Percentiles rank a stretch among this genome's conserved stretches.
phyloP scores from a whole-genome alignment of 805 yeast genomes.

The Suhomyces xylopsoci region DNA sequence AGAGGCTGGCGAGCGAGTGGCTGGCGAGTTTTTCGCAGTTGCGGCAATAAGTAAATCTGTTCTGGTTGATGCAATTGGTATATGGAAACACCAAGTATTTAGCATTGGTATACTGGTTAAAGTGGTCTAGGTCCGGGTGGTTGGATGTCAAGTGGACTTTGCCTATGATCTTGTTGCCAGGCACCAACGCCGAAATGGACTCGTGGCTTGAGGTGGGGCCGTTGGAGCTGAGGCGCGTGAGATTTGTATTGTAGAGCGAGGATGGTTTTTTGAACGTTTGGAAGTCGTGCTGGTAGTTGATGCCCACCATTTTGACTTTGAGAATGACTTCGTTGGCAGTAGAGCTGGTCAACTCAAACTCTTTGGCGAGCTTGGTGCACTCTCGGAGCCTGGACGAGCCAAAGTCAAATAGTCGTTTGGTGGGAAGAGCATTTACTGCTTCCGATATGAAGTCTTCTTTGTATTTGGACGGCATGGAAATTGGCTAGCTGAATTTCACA shows the following conservation, averaged over 20 bases:
- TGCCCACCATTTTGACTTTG: constrained; percentile 26
- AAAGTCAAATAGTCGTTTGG: constrained; percentile 25
- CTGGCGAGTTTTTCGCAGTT: constrained; percentile 14
- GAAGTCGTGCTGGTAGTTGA: constrained; percentile 28
- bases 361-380: constrained; percentile 23
- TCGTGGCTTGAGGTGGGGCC: neutral
- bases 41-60: constrained; percentile 11
- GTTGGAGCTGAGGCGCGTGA: neutral
- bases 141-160: constrained; percentile 15
- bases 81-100: constrained; percentile 34
- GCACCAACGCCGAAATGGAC: constrained; percentile 21
- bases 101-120: constrained; percentile 4
- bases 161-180: constrained; percentile 34
- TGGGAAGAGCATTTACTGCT: constrained; percentile 15
- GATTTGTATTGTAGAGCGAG: neutral
- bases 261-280: constrained; percentile 9
- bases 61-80: constrained; percentile 30
- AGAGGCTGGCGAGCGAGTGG: neutral
- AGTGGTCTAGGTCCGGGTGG: constrained; percentile 1
- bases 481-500: neutral
- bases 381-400: constrained; percentile 18
- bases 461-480: neutral
- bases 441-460: constrained; percentile 1
- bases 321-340: constrained; percentile 19
- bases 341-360: constrained; percentile 13